phyloP scores from a whole-genome alignment of 2,329 filamentous ascomycete species.

The Colletotrichum euphorbiae region DNA sequence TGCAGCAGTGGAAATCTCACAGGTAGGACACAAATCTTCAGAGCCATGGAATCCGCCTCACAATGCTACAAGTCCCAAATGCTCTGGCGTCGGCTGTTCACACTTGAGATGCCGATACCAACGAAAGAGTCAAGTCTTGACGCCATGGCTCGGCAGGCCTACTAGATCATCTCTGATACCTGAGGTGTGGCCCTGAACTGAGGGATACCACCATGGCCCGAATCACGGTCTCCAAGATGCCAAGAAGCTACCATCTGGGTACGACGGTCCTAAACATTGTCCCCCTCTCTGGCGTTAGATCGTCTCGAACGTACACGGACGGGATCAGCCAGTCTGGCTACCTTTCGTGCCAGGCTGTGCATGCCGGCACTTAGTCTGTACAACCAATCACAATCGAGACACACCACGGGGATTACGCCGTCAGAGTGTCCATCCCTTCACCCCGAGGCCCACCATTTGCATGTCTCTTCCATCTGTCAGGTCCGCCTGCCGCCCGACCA shows the following conservation, averaged over 20 bases:
- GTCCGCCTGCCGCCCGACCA: constrained; percentile 14
- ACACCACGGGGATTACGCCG: constrained; percentile 28
- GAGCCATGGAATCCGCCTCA: neutral
- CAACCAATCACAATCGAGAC: constrained; percentile 20
- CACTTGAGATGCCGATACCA: neutral
- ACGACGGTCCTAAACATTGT: neutral
- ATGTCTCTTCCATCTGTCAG: constrained; percentile 8
- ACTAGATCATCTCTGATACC: neutral
- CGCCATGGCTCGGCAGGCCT: neutral
- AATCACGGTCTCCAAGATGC: neutral
- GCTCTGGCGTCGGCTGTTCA: neutral
- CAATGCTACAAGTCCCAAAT: constrained; percentile 1
- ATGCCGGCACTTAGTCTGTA: constrained; percentile 15
- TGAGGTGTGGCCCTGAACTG: neutral
- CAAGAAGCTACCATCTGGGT: neutral
- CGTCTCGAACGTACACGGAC: constrained; percentile 19
- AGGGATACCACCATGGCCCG: neutral
- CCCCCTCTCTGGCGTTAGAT: constrained; percentile 14
- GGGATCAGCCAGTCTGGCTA: constrained; percentile 11
- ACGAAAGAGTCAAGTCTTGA: neutral
- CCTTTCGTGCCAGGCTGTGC: constrained; percentile 23
- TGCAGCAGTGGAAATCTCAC: neutral
- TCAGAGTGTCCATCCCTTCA: constrained; percentile 12
- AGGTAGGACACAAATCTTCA: neutral
- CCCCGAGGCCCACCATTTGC: too few species aligned